These are phyloP conservation scores for Yamadazyma spencermartinsiae DNA, from an alignment of 1,139 yeast species.

Conservation along the genomic window DNA sequence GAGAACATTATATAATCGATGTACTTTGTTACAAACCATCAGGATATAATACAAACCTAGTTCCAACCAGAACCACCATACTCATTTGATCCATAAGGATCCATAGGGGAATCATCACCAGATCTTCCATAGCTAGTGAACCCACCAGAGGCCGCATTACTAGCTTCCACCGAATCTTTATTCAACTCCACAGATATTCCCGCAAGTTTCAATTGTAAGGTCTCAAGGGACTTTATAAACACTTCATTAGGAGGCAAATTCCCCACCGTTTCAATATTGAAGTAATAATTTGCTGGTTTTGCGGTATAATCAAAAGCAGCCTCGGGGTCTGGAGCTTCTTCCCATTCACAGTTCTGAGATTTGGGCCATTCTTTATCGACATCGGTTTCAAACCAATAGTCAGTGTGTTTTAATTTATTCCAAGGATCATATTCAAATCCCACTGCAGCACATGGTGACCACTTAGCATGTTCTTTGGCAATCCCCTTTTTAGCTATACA, in stretches of 20 bases:
- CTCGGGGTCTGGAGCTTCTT: conserved; percentile 89
- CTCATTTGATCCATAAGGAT: conserved; percentile 45
- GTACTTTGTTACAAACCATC: no score
- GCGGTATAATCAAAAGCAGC: conserved; percentile 87
- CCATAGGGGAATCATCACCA: conserved; percentile 42
- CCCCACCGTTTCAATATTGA: conserved; percentile 93
- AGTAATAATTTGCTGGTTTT: conserved; percentile 74
- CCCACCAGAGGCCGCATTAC: conserved; percentile 44
- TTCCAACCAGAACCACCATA: conserved; percentile 42
- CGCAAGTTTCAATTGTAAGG: conserved; percentile 87
- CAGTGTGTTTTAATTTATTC: conserved; percentile 95
- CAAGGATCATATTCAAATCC: conserved; percentile 99
- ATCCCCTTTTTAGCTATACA: conserved; percentile 98
- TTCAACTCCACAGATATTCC: conserved; percentile 82
- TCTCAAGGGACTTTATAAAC: conserved; percentile 76
- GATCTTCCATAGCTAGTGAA: conserved; percentile 54
- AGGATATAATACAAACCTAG: conserved; percentile 6
- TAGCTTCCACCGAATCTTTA: conserved; percentile 54
- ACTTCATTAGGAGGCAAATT: conserved; percentile 87
- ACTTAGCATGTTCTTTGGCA: conserved; percentile 97
- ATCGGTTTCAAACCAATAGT: conserved; percentile 92
- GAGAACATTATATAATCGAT: no score
- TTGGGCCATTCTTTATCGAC: conserved; percentile 92
- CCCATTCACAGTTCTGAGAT: conserved; percentile 88
- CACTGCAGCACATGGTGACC: conserved; percentile 97